Percentiles rank a stretch among this genome's conserved stretches.
phyloP scores from a whole-genome alignment of 2,329 filamentous ascomycete species.

The Bipolaris zeicola region DNA sequence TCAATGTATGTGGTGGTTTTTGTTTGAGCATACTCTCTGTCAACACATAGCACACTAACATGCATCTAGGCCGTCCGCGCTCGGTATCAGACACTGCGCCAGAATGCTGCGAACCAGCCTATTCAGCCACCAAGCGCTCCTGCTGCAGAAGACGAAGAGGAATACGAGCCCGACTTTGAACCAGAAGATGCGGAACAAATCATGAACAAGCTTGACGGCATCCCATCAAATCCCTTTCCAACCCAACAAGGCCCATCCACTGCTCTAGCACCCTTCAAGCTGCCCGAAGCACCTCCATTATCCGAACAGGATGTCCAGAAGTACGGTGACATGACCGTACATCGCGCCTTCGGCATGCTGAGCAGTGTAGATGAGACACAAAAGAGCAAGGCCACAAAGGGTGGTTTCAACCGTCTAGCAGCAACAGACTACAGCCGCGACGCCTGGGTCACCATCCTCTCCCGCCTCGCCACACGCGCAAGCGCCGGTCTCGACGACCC shows the following conservation, averaged over 20 bases:
- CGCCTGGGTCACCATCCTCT: conserved; percentile 88
- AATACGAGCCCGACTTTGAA: conserved; percentile 89
- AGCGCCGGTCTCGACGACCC: conserved; percentile 73
- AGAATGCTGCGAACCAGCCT: conserved; percentile 30
- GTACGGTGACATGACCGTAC: conserved; percentile 74
- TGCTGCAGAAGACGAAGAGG: conserved; percentile 77
- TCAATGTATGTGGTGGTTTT: conserved; percentile 65
- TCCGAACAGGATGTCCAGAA: conserved; percentile 73
- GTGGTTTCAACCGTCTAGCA: conserved; percentile 82
- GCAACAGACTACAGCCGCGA: conserved; percentile 84
- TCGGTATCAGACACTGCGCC: conserved; percentile 49
- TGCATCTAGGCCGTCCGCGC: conserved; percentile 47
- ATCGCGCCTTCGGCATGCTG: conserved; percentile 79
- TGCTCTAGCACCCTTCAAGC: conserved; percentile 71
- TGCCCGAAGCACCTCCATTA: conserved; percentile 77
- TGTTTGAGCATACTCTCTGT: neutral
- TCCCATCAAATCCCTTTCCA: conserved; percentile 63
- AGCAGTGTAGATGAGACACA: conserved; percentile 69
- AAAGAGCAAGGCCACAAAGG: conserved; percentile 59
- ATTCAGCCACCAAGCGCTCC: conserved; percentile 37
- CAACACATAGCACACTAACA: conserved; percentile 20
- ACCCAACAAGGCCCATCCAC: conserved; percentile 44
- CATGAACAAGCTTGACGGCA: conserved; percentile 74
- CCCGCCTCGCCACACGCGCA: conserved; percentile 81
- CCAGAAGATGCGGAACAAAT: conserved; percentile 80